Percentiles rank a stretch among this genome's conserved stretches.
Evolutionary conservation across 1,284 basidiomycete species (phyloP).

Genomic region (Cryptococcus wingfieldii): DNA sequence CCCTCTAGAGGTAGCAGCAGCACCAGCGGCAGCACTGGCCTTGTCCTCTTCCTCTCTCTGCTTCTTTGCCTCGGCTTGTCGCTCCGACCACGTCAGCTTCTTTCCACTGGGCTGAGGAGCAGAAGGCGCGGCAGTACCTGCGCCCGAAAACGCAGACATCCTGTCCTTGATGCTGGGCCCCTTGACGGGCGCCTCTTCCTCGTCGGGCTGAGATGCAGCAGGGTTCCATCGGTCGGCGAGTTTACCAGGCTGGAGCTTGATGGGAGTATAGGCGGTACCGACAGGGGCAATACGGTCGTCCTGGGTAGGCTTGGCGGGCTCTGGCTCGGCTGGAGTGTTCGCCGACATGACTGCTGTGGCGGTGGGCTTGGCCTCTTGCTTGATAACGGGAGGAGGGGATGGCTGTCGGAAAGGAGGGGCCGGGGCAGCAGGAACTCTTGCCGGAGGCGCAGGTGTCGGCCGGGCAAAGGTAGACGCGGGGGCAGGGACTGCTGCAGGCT

Average conservation of each 20-base stretch:
- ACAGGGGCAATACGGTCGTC: slow-evolving; percentile 78
- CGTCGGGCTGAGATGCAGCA: slow-evolving; percentile 55
- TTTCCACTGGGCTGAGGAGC: slow-evolving; percentile 49
- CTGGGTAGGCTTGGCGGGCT: slow-evolving; percentile 61
- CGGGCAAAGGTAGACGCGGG: slow-evolving; percentile 28
- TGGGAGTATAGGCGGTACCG: slow-evolving; percentile 81
- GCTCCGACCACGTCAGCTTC: slow-evolving; percentile 85
- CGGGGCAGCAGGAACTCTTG: slow-evolving; percentile 50
- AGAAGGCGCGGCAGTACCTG: slow-evolving; percentile 7
- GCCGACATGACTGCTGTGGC: slow-evolving; percentile 25
- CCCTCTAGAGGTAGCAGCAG: slow-evolving; percentile 30
- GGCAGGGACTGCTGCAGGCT: slow-evolving; percentile 29
- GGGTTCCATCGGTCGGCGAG: slow-evolving; percentile 71
- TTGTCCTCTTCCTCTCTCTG: slow-evolving; percentile 75
- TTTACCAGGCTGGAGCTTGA: slow-evolving; percentile 72
- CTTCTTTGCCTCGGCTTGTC: slow-evolving; percentile 80
- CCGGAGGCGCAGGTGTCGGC: slow-evolving; percentile 43
- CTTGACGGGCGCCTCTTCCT: slow-evolving; percentile 34
- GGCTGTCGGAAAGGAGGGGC: slow-evolving; percentile 51
- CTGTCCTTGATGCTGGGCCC: slow-evolving; percentile 37
- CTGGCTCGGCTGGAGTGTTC: slow-evolving; percentile 26
- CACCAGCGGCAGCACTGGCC: slow-evolving; percentile 57
- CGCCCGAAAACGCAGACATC: slow-evolving; percentile 38
- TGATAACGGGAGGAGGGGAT: slow-evolving; percentile 50
- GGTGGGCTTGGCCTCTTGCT: slow-evolving; percentile 11